Evolutionary conservation across 2,329 filamentous ascomycete genomes (phyloP).

Genomic region (Clarireedia homoeocarpa): DNA sequence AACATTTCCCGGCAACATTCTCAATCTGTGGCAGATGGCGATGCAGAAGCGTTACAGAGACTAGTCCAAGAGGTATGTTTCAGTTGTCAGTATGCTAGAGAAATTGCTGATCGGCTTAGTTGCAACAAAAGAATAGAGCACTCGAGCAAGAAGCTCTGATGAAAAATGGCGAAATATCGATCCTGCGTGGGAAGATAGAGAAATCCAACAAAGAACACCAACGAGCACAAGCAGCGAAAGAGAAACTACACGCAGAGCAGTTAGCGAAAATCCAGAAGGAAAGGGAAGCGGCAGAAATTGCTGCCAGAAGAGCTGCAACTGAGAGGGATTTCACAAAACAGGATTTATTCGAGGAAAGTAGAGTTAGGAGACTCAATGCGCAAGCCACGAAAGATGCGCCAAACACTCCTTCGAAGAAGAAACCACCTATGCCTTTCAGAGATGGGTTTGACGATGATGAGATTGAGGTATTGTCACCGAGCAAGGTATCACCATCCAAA

Average conservation of each 20-base stretch:
- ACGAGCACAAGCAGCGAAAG: slow-evolving; percentile 51
- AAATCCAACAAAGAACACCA: slow-evolving; percentile 55
- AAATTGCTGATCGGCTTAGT: slow-evolving; percentile 13
- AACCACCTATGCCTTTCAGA: slow-evolving; percentile 46
- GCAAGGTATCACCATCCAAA: slow-evolving; percentile 39
- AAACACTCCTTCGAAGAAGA: slow-evolving; percentile 55
- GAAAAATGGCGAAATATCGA: slow-evolving; percentile 65
- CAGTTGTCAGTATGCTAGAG: background rate
- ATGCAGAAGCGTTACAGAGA: slow-evolving; percentile 19
- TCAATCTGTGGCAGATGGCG: slow-evolving; percentile 6
- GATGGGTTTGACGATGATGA: slow-evolving; percentile 66
- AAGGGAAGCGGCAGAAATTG: slow-evolving; percentile 55
- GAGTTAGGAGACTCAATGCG: slow-evolving; percentile 32
- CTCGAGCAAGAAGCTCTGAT: slow-evolving; percentile 50
- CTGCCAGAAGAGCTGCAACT: slow-evolving; percentile 57
- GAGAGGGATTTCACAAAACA: slow-evolving; percentile 67
- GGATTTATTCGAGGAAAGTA: slow-evolving; percentile 56
- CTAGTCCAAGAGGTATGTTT: slow-evolving; percentile 24
- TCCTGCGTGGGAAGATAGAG: slow-evolving; percentile 63
- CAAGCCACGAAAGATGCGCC: slow-evolving; percentile 33
- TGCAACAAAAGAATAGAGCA: slow-evolving; percentile 45
- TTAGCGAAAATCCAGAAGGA: slow-evolving; percentile 54
- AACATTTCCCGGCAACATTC: slow-evolving; percentile 13
- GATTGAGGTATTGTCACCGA: slow-evolving; percentile 40
- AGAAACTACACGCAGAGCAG: slow-evolving; percentile 57